phyloP scores from a whole-genome alignment of 2,329 filamentous ascomycete species.

The Alternaria infectoria region DNA sequence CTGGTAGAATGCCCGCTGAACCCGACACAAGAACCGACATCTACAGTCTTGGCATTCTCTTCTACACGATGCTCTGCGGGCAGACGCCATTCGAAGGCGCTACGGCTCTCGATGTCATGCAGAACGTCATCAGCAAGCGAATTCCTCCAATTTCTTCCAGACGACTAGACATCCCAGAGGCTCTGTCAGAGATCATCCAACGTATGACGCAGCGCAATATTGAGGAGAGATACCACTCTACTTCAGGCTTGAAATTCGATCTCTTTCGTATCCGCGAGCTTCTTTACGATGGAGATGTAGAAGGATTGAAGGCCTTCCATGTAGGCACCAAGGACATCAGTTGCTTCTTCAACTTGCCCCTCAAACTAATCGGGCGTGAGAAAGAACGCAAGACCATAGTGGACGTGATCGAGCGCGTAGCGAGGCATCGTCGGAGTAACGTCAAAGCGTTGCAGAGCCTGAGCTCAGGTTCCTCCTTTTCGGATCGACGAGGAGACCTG shows the following conservation, averaged over 20 bases:
- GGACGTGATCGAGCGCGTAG: constrained; percentile 74
- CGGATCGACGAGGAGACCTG: constrained; percentile 57
- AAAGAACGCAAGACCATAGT: constrained; percentile 74
- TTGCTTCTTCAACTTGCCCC: constrained; percentile 87
- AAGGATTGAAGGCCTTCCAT: constrained; percentile 73
- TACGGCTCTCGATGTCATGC: constrained; percentile 86
- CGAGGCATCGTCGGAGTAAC: constrained; percentile 63
- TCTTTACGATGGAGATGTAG: constrained; percentile 74
- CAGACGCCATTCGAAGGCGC: constrained; percentile 80
- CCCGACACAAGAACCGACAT: constrained; percentile 89
- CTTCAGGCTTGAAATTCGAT: constrained; percentile 84
- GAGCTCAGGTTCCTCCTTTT: constrained; percentile 61
- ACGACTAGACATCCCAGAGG: constrained; percentile 83
- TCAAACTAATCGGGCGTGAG: constrained; percentile 78
- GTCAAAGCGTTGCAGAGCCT: constrained; percentile 56
- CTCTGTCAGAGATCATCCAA: constrained; percentile 80
- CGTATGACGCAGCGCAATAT: constrained; percentile 92
- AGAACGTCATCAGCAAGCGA: constrained; percentile 81
- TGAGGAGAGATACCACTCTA: constrained; percentile 86
- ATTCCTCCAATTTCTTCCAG: constrained; percentile 78
- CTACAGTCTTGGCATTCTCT: constrained; percentile 86
- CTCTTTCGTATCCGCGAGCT: constrained; percentile 75
- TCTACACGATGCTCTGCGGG: constrained; percentile 77
- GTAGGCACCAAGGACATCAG: constrained; percentile 87
- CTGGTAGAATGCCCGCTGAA: constrained; percentile 88